phyloP scores from a whole-genome alignment of 768 basidiomycete genomes.

The Mycena kentingensis region DNA sequence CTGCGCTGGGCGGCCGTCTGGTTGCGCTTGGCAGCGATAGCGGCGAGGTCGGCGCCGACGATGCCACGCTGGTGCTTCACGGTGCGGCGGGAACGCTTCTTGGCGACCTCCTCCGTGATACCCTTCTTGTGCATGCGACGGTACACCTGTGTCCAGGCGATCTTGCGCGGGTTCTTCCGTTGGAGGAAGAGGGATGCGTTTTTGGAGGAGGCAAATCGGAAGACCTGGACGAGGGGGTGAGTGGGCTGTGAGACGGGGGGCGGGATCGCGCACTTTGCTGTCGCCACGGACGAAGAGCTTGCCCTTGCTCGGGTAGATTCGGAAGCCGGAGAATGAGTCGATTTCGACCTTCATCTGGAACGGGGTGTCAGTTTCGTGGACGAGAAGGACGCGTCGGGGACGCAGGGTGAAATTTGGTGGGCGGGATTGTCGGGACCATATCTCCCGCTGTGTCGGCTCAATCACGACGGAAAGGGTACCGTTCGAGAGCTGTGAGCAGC shows the following conservation, averaged over 20 bases:
- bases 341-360: slow-evolving; percentile 86
- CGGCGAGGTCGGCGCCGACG: slow-evolving; percentile 90
- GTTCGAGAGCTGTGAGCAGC: not conserved
- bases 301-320: slow-evolving; percentile 98
- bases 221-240: slow-evolving; percentile 57
- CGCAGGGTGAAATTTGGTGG: too few relatives aligned
- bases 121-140: slow-evolving; percentile 99
- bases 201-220: slow-evolving; percentile 94
- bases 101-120: slow-evolving; percentile 97
- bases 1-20: slow-evolving; percentile 84
- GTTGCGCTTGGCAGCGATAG: slow-evolving; percentile 91
- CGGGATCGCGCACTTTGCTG: slow-evolving; percentile 72
- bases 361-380: not conserved
- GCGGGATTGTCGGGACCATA: not conserved
- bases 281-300: slow-evolving; percentile 94
- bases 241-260: not conserved
- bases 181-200: slow-evolving; percentile 96
- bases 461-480: not conserved
- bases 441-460: not conserved
- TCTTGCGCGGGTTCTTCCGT: slow-evolving; percentile 99
- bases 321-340: slow-evolving; percentile 96
- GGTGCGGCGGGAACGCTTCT: slow-evolving; percentile 96
- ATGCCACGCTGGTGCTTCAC: slow-evolving; percentile 99
- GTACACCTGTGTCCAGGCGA: slow-evolving; percentile 94
- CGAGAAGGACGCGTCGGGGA: not conserved